phyloP scores from a whole-genome alignment of 2,329 filamentous ascomycete species.

The Aspergillus fumigatus region DNA sequence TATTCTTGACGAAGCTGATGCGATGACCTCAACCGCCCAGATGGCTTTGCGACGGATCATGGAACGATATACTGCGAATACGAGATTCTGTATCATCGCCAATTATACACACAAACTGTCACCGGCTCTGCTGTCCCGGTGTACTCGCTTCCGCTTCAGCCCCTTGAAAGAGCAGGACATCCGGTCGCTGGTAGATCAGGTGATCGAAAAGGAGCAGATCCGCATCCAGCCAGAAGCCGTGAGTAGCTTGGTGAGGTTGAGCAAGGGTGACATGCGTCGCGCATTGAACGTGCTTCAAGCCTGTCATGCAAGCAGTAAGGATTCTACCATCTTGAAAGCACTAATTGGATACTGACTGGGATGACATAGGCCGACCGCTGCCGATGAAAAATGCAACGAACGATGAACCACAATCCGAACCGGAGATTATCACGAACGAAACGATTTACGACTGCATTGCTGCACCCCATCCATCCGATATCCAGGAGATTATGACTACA shows the following conservation, averaged over 20 bases:
- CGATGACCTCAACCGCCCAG: conserved; percentile 98
- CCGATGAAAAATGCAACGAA: conserved; percentile 57
- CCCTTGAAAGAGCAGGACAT: conserved; percentile 89
- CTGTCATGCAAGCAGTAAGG: conserved; percentile 84
- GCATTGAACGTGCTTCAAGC: conserved; percentile 94
- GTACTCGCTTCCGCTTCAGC: conserved; percentile 91
- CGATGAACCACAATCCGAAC: conserved; percentile 54
- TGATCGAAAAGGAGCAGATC: conserved; percentile 81
- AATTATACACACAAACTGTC: conserved; percentile 99
- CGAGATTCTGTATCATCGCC: conserved; percentile 95
- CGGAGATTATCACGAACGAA: conserved; percentile 85
- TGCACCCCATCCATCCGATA: conserved; percentile 84
- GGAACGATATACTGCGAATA: conserved; percentile 99
- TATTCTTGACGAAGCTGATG: conserved; percentile 96
- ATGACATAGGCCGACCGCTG: conserved; percentile 59
- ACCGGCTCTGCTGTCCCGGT: conserved; percentile 84
- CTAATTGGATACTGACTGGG: background rate
- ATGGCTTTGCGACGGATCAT: conserved; percentile 97
- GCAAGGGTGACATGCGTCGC: conserved; percentile 93
- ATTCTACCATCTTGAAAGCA: background rate
- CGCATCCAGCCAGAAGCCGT: conserved; percentile 76
- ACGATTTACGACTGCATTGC: conserved; percentile 97
- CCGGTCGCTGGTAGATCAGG: conserved; percentile 75
- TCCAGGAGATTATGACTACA: conserved; percentile 76
- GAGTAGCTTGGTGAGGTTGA: conserved; percentile 77